Conservation (phyloP, 495 filamentous ascomycete species). For the Penicillium canescens region DNA sequence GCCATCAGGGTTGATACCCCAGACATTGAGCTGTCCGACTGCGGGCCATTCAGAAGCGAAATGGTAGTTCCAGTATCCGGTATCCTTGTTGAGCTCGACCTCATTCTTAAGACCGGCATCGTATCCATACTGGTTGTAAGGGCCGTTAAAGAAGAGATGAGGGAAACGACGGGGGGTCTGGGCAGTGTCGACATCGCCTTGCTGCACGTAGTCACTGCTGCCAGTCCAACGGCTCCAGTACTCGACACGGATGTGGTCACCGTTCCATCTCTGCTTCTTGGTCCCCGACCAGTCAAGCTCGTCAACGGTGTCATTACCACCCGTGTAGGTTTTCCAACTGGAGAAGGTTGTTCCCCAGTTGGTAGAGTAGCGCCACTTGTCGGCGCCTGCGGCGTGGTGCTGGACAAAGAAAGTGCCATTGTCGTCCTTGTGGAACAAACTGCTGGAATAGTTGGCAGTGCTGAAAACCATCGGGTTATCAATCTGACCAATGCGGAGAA, state of each 20-base stretch:
- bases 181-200: conserved; percentile 53
- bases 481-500: conserved; percentile 55
- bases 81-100: conserved; percentile 47
- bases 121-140: conserved; percentile 68
- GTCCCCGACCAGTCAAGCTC: conserved; percentile 59
- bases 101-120: conserved; percentile 59
- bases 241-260: conserved; percentile 65
- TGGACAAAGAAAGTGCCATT: conserved; percentile 50
- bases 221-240: conserved; percentile 67
- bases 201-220: conserved; percentile 63
- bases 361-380: conserved; percentile 62
- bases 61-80: conserved; percentile 59
- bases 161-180: conserved; percentile 52
- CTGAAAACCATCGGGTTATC: conserved; percentile 62
- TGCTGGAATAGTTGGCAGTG: conserved; percentile 58
- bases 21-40: conserved; percentile 63
- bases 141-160: conserved; percentile 64
- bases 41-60: conserved; percentile 67
- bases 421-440: conserved; percentile 43
- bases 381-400: conserved; percentile 63
- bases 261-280: conserved; percentile 60
- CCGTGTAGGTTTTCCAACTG: conserved; percentile 56
- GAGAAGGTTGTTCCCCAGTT: conserved; percentile 63
- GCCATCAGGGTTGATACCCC: conserved; percentile 68
- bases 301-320: conserved; percentile 46